Conservation (phyloP, 202 grass and related monocot species). For the Musa balbisiana region DNA sequence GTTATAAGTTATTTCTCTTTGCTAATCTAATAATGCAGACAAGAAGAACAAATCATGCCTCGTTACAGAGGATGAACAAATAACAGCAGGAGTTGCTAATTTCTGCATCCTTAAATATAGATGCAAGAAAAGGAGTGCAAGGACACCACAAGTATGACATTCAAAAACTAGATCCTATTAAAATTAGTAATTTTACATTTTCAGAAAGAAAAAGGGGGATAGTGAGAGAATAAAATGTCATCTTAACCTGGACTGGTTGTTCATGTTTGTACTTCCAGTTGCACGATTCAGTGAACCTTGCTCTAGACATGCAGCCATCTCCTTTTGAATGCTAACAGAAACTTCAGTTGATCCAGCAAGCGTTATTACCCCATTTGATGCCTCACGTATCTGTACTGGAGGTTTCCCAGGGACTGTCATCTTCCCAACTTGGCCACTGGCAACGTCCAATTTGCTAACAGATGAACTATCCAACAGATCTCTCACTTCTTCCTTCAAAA, state of each 20-base stretch:
- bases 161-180: neutral
- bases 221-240: neutral
- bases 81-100: neutral
- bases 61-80: neutral
- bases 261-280: slow-evolving; percentile 99
- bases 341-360: slow-evolving; percentile 86
- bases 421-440: slow-evolving; percentile 53
- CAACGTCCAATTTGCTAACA: slow-evolving; percentile 52
- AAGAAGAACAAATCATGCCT: neutral
- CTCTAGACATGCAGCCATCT: slow-evolving; percentile 80
- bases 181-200: neutral
- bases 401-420: slow-evolving; percentile 60
- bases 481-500: slow-evolving; percentile 97
- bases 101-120: too few relatives aligned
- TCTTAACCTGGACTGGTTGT: slow-evolving; percentile 92
- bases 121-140: neutral
- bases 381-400: slow-evolving; percentile 93
- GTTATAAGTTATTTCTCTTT: neutral
- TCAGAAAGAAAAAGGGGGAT: too few relatives aligned
- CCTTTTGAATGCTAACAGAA: slow-evolving; percentile 75
- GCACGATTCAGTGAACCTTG: slow-evolving; percentile 78
- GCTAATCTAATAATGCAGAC: neutral
- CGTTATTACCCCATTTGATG: slow-evolving; percentile 95
- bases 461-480: slow-evolving; percentile 63
- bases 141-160: neutral